These are phyloP conservation scores for Nicotiana tabacum DNA, from an alignment of 257 asterid genomes.

Conservation along the genomic window DNA sequence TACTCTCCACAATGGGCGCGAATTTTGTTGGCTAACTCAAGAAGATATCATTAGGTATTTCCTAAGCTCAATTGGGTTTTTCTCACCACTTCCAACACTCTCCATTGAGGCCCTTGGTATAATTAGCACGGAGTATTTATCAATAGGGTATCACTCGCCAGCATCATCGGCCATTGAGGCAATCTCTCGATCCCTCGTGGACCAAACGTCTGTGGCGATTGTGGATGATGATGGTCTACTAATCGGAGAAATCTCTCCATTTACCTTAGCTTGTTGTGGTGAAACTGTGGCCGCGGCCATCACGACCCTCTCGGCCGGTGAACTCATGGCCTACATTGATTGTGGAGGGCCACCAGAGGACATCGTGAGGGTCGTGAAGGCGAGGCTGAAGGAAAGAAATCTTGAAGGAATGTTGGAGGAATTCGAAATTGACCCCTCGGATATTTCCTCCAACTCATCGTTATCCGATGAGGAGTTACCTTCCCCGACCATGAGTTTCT, in stretches of 20 bases:
- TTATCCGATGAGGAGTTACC: slow-evolving; percentile 52
- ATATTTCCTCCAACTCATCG: slow-evolving; percentile 14
- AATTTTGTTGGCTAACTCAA: slow-evolving; percentile 84
- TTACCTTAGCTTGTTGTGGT: slow-evolving; percentile 52
- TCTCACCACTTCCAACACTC: slow-evolving; percentile 57
- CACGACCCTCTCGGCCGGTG: slow-evolving; percentile 67
- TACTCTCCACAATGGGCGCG: slow-evolving; percentile 54
- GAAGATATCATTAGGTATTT: slow-evolving; percentile 72
- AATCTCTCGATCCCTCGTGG: slow-evolving; percentile 33
- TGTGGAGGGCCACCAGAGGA: slow-evolving; percentile 80
- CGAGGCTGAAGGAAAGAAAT: slow-evolving; percentile 52
- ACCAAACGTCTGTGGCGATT: slow-evolving; percentile 81
- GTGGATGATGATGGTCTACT: slow-evolving; percentile 45
- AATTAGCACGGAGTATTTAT: slow-evolving; percentile 31
- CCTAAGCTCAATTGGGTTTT: slow-evolving; percentile 61
- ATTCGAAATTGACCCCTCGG: slow-evolving; percentile 19
- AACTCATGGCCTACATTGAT: slow-evolving; percentile 74
- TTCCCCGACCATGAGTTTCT: slow-evolving; percentile 26
- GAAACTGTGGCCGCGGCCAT: slow-evolving; percentile 63
- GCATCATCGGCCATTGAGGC: slow-evolving; percentile 43
- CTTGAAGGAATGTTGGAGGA: slow-evolving; percentile 51
- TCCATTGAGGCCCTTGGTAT: slow-evolving; percentile 59
- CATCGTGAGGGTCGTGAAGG: slow-evolving; percentile 40
- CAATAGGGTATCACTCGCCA: slow-evolving; percentile 39
- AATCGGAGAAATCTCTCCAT: slow-evolving; percentile 76